Evolutionary conservation across 1,139 yeast species (phyloP).

Genomic region (Candida tunisiensis): DNA sequence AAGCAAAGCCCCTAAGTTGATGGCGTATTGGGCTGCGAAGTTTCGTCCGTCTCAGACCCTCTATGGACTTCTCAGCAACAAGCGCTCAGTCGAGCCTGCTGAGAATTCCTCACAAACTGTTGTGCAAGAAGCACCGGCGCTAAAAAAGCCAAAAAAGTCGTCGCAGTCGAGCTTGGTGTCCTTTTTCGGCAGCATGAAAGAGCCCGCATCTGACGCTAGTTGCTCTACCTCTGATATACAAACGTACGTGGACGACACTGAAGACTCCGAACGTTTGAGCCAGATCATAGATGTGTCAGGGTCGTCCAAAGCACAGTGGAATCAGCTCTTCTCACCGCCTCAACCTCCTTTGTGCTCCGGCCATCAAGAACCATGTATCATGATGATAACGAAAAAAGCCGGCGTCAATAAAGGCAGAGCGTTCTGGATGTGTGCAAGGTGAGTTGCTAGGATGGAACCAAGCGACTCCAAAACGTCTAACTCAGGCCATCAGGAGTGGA

Average conservation of each 20-base stretch:
- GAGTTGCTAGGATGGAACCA: conserved; percentile 3
- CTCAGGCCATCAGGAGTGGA: conserved; percentile 16
- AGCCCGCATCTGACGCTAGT: too few relatives aligned
- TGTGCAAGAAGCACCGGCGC: conserved; percentile 2
- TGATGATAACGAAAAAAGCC: conserved; percentile 15
- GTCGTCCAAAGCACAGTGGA: conserved; percentile 10
- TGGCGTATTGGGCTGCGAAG: conserved; percentile 1
- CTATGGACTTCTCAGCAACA: neutral
- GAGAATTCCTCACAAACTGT: neutral
- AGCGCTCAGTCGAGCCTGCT: neutral
- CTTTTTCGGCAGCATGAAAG: too few relatives aligned
- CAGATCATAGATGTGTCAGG: neutral
- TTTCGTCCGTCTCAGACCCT: neutral
- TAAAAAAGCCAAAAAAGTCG: conserved; percentile 1
- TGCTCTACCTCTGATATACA: too few relatives aligned
- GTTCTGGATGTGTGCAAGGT: conserved; percentile 23
- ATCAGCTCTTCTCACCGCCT: conserved; percentile 11
- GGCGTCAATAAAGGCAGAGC: conserved; percentile 22
- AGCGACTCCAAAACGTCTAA: neutral
- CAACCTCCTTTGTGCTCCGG: conserved; percentile 14
- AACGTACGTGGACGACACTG: neutral
- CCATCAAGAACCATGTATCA: conserved; percentile 20
- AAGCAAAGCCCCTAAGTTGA: conserved; percentile 1
- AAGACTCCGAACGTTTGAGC: neutral
- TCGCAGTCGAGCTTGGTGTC: too few relatives aligned